Base-by-base conservation (phyloP, 106 monocot genomes). In the Cymbidium sinense region DNA sequence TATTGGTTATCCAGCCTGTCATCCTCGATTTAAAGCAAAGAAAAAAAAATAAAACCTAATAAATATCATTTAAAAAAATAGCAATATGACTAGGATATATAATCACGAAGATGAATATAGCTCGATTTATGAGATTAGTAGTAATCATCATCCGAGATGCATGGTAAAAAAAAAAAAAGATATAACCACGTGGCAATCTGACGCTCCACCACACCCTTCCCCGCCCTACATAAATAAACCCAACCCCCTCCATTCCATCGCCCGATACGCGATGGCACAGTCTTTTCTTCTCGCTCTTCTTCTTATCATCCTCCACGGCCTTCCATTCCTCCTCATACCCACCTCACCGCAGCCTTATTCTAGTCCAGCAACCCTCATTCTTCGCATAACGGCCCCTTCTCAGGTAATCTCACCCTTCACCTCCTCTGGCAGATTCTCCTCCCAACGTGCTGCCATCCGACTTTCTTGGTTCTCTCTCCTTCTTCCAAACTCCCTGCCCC, bases 341-440 rank as follows among this genome's bases (percentile, higher is more conserved):
- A 17, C 36, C 30, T 19, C 71, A 37, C 71, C 34, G 71, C 39
- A 71, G 71, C 71, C 71, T 71, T 71, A 71, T 71, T 37, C 71
- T 71, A 19, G 81, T 81, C 70, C 79, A 82, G 80, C 82, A 83
- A 64, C 82, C 11, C 50, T 86, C 13, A 73, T 87, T 15, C 83
- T 93, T 8, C 75, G 79, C 6, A 93, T 80, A 82, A 89, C 28
- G 92, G 92, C 43, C 70, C 77, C 87, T 93, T 17, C 87, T 93
- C 35, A 82, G 92, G 92, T 19, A 80, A 84, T 79, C 70, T 82
- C 83, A 80, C 93, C 12, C 9, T 93, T 15, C 80, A 88, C 83
- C 72, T 89, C 79, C 19, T 93, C 77, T 95, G 83, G 95, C 71
- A 52, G 35, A 29, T 95, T 95, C 88, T 75, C 88, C 3, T 58